Conservation (phyloP, 192 early-diverging fungal genomes). For the Phycomyces blakesleeanus region DNA sequence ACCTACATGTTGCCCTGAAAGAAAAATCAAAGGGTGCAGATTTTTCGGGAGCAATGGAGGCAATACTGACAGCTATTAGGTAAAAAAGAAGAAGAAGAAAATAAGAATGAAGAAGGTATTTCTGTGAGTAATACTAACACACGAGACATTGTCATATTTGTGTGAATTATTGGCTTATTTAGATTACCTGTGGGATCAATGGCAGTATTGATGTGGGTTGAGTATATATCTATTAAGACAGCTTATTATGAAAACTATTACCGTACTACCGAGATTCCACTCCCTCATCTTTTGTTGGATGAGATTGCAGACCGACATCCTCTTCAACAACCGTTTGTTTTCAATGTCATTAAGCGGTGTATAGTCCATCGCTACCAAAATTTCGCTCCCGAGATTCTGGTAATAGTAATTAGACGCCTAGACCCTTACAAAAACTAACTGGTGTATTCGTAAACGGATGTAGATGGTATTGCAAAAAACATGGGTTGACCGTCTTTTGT, state of each 20-base stretch:
- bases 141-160: no score
- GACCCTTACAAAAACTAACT: not conserved
- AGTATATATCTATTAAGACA: conserved; percentile 57
- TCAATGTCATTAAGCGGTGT: conserved; percentile 55
- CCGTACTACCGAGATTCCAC: conserved; percentile 53
- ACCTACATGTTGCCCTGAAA: not conserved
- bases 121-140: no score
- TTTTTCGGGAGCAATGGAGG: conserved; percentile 17
- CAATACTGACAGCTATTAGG: conserved; percentile 12
- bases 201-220: conserved; percentile 60
- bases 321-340: conserved; percentile 61
- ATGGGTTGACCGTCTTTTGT: conserved; percentile 64
- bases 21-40: conserved; percentile 12
- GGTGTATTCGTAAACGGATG: not conserved
- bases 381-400: conserved; percentile 59
- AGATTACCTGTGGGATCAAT: conserved; percentile 55
- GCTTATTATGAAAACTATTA: conserved; percentile 71
- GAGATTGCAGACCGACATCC: conserved; percentile 73
- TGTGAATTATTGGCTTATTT: no score
- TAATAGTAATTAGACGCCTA: conserved; percentile 26
- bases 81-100: not conserved
- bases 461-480: conserved; percentile 66
- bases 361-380: conserved; percentile 51
- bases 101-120: not conserved
- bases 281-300: conserved; percentile 64